Conservation (phyloP, 176 grass and related monocot species). For the Hsuehochloa calcarea region DNA sequence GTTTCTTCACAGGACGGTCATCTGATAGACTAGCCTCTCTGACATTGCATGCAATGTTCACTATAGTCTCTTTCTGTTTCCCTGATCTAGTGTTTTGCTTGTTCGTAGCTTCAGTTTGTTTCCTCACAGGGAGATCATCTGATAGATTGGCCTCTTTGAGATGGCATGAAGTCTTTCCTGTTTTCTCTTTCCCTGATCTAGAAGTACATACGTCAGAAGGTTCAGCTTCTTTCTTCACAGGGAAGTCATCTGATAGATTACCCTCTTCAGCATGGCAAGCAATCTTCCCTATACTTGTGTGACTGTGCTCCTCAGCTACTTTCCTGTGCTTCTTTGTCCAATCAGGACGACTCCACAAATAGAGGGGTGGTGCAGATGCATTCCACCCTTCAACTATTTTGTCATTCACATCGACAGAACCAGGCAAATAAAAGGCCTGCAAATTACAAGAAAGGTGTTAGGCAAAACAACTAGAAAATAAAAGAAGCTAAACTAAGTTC, state of each 20-base stretch:
- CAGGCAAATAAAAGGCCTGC: conserved; percentile 93
- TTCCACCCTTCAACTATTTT: conserved; percentile 91
- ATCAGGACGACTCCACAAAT: conserved; percentile 82
- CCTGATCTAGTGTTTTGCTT: background rate
- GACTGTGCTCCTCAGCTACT: conserved; percentile 54
- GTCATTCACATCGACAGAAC: conserved; percentile 72
- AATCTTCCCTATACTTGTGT: conserved; percentile 15
- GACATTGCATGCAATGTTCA: background rate
- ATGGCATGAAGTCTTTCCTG: background rate
- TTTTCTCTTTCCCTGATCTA: background rate
- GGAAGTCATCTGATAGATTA: background rate
- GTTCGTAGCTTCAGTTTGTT: conserved; percentile 14
- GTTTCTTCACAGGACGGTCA: conserved; percentile 20
- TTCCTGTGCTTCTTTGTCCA: conserved; percentile 70
- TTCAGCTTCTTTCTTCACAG: conserved; percentile 17
- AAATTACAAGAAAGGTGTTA: conserved; percentile 26
- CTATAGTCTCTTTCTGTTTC: conserved; percentile 16
- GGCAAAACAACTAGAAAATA: background rate
- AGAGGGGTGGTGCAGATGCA: conserved; percentile 62
- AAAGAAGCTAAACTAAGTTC: background rate
- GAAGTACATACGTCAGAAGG: conserved; percentile 10
- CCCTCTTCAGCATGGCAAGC: background rate
- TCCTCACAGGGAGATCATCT: conserved; percentile 7
- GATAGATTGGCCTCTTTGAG: conserved; percentile 7
- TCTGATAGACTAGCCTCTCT: conserved; percentile 9